Evolutionary conservation across 192 early-diverging fungal species (phyloP), one percentile per base, ranked within the genome.

Genomic region (Podila epicladia): DNA sequence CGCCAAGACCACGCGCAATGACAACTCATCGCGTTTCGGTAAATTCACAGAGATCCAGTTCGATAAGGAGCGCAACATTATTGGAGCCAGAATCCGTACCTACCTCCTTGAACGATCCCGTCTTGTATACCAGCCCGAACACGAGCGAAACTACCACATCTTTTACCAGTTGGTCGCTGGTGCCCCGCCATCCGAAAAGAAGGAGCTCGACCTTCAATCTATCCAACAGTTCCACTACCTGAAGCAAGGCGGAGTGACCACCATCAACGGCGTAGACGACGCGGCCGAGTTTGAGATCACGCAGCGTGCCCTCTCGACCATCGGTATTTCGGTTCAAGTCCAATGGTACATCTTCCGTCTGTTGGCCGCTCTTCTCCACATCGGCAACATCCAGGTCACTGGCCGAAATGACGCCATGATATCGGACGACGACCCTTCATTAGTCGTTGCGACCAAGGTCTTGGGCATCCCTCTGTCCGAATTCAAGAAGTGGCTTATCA

Each of bases 111-210:
- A 99, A 84, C 91, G 98, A 33, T 98, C 97, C 28, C 92, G 98
- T 73, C 85, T 99, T 71, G 93, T 97, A 59, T 96, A 94, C 85
- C 98, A 99, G 83, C 97, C 97, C 8, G 87, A 91, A 51, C 89
- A 87, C 1, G 97, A 99, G 85, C 89, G 97, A 80, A 98, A 98
- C 88, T 99, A 99, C 86, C 98, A 99, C 87, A 95, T 99, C 77
- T 99, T 99, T 86, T 99, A 99, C 86, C 98, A 99, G 90, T 90
- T 99, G 41, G 97, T 96, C 87, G 92, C 96, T 20, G 97, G 94
- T 62, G 92, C 91, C 13, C 94, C 96, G 9, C 85, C 91, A 9
- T 95, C 91, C 9, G 95, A 98, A 75, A 85, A 88, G 51, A 94
- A 94, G 67, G 89, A 93, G 51, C 83, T 96, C 17, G 93, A 95